Percentiles rank a stretch among this genome's conserved stretches.
Conservation (phyloP, 257 asterid species). For the Primulina tabacum region DNA sequence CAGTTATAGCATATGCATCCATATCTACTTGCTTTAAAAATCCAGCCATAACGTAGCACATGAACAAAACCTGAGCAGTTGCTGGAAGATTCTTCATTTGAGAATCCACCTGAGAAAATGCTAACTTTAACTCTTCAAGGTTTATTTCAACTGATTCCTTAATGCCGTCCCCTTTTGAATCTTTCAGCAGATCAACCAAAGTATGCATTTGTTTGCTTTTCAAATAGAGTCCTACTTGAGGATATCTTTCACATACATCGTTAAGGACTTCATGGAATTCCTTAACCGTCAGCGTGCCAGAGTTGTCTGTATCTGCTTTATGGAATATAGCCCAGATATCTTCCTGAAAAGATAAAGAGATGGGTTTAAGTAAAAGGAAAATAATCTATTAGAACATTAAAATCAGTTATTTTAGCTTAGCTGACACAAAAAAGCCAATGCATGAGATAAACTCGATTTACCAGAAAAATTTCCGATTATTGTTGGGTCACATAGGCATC, state of each 20-base stretch:
- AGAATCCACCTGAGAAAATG: slow-evolving; percentile 85
- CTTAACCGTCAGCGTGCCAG: slow-evolving; percentile 82
- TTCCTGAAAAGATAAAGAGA: slow-evolving; percentile 44
- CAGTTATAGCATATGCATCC: neutral
- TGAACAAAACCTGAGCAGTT: slow-evolving; percentile 76
- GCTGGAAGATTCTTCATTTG: slow-evolving; percentile 97
- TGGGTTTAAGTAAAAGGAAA: slow-evolving; percentile 9
- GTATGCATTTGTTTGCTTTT: slow-evolving; percentile 52
- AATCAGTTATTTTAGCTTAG: neutral
- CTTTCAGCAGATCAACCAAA: slow-evolving; percentile 71
- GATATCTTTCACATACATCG: slow-evolving; percentile 88
- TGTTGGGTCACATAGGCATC: neutral
- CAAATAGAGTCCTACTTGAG: slow-evolving; percentile 77
- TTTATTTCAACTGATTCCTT: slow-evolving; percentile 73
- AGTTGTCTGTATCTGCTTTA: slow-evolving; percentile 88
- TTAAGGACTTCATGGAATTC: slow-evolving; percentile 82
- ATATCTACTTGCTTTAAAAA: neutral
- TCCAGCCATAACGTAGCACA: slow-evolving; percentile 7
- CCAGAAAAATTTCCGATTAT: neutral
- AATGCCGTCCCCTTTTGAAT: slow-evolving; percentile 46
- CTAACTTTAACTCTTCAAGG: slow-evolving; percentile 76
- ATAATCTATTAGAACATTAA: neutral
- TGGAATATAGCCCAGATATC: slow-evolving; percentile 76
- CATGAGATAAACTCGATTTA: neutral
- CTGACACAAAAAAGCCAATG: neutral